Conservation (phyloP, 2,329 filamentous ascomycete species). For the Fusarium protoensiforme region DNA sequence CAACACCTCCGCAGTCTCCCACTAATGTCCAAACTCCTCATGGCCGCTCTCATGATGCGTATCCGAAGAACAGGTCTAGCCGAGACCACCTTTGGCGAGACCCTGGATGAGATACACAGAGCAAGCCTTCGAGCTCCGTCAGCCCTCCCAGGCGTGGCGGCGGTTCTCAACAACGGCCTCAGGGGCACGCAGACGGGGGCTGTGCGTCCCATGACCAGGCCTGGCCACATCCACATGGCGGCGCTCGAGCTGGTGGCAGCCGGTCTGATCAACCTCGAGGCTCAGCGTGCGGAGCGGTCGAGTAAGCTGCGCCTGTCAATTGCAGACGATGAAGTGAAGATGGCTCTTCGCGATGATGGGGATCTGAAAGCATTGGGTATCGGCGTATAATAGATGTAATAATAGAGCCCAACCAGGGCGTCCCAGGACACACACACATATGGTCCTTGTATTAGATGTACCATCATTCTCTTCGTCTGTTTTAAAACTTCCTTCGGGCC, state of each 20-base stretch:
- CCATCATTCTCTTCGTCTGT: background rate
- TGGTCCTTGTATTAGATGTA: constrained; percentile 11
- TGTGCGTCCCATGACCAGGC: constrained; percentile 47
- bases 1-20: constrained; percentile 87
- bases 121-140: constrained; percentile 49
- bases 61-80: constrained; percentile 85
- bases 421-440: constrained; percentile 16
- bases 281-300: constrained; percentile 81
- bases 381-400: constrained; percentile 48
- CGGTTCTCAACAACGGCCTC: constrained; percentile 47
- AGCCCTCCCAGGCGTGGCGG: constrained; percentile 51
- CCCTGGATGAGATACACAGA: constrained; percentile 78
- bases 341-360: constrained; percentile 87
- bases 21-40: constrained; percentile 83
- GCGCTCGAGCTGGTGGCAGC: constrained; percentile 87
- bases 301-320: constrained; percentile 88
- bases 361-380: constrained; percentile 86
- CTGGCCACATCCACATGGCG: constrained; percentile 70
- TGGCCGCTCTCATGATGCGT: constrained; percentile 83
- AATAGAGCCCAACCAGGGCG: constrained; percentile 19
- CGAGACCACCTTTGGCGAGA: constrained; percentile 89
- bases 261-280: constrained; percentile 87
- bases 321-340: constrained; percentile 89
- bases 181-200: constrained; percentile 41
- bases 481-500: constrained; percentile 78